phyloP scores from a whole-genome alignment of 2,329 filamentous ascomycete species.

The Sporothrix variecibatus region DNA sequence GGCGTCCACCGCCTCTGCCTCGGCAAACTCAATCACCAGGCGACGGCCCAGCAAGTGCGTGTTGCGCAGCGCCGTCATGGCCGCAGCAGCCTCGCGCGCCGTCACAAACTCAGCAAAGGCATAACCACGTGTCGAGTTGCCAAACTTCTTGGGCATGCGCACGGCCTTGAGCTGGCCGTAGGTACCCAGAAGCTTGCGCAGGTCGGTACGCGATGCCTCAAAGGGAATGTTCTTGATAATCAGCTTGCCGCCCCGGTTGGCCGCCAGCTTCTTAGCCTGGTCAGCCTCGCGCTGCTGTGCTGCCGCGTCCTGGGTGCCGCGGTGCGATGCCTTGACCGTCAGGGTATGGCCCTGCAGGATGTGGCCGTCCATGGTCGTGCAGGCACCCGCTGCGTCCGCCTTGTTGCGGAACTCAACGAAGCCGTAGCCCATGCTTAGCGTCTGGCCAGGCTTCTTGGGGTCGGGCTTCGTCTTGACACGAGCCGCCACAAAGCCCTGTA shows the following conservation, averaged over 20 bases:
- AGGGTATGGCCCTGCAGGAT: conserved; percentile 86
- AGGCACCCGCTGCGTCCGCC: conserved; percentile 74
- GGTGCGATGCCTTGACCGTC: conserved; percentile 82
- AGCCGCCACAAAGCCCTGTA: conserved; percentile 87
- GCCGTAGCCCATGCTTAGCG: conserved; percentile 95
- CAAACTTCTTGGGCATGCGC: conserved; percentile 92
- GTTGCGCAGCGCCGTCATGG: conserved; percentile 85
- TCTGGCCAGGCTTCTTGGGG: conserved; percentile 83
- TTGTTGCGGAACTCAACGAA: conserved; percentile 87
- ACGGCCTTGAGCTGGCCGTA: conserved; percentile 93
- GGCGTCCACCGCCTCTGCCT: conserved; percentile 83
- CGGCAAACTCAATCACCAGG: conserved; percentile 88
- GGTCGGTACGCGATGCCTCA: conserved; percentile 89
- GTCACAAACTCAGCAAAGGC: conserved; percentile 88
- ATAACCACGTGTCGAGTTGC: conserved; percentile 84
- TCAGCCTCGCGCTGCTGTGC: conserved; percentile 85
- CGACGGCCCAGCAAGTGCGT: conserved; percentile 90
- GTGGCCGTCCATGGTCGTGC: conserved; percentile 84
- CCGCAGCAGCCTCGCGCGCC: conserved; percentile 82
- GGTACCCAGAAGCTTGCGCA: conserved; percentile 79
- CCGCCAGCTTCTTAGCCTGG: conserved; percentile 74
- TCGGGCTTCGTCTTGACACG: conserved; percentile 92
- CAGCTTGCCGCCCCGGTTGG: conserved; percentile 77
- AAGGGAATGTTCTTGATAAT: conserved; percentile 98
- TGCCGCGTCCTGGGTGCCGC: conserved; percentile 74